Evolutionary conservation across 176 grass and related monocot species (phyloP).

Genomic region (Phoenix roebelenii): DNA sequence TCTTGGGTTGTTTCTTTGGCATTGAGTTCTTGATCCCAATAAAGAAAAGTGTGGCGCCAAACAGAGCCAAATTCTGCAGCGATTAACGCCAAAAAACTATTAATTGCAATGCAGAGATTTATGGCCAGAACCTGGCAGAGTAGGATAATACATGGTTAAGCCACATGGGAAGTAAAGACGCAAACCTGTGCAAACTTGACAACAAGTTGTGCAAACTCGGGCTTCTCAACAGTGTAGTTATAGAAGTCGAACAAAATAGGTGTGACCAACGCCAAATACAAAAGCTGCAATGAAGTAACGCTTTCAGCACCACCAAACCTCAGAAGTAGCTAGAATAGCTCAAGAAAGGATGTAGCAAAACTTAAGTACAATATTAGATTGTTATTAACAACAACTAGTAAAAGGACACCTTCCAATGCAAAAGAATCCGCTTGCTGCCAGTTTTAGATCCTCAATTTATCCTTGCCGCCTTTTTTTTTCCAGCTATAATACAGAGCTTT

Average conservation of each 20-base stretch:
- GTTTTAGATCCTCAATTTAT: too few relatives aligned
- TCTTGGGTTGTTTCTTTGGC: constrained; percentile 5
- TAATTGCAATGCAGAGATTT: too few relatives aligned
- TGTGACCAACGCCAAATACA: constrained; percentile 23
- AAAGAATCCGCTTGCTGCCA: too few relatives aligned
- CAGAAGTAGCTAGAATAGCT: too few relatives aligned
- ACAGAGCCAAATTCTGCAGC: constrained; percentile 30
- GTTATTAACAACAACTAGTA: too few relatives aligned
- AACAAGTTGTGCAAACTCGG: constrained; percentile 25
- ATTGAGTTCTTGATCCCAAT: constrained; percentile 31
- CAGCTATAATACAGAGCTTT: too few relatives aligned
- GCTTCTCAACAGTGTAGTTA: constrained; percentile 22
- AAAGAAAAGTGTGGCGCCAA: constrained; percentile 28
- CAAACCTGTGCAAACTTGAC: constrained; percentile 18
- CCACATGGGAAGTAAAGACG: background rate
- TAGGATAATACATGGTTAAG: background rate
- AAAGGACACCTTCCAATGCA: too few relatives aligned
- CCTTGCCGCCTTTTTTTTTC: too few relatives aligned
- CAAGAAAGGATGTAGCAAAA: too few relatives aligned
- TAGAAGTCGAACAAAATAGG: constrained; percentile 39
- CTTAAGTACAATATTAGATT: too few relatives aligned
- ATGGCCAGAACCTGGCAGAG: background rate
- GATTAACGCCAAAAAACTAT: too few relatives aligned
- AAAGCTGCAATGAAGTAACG: constrained; percentile 10
- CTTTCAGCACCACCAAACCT: too few relatives aligned